Conservation (phyloP, 139 green algal species). For the Diplosphaera chodatii region DNA sequence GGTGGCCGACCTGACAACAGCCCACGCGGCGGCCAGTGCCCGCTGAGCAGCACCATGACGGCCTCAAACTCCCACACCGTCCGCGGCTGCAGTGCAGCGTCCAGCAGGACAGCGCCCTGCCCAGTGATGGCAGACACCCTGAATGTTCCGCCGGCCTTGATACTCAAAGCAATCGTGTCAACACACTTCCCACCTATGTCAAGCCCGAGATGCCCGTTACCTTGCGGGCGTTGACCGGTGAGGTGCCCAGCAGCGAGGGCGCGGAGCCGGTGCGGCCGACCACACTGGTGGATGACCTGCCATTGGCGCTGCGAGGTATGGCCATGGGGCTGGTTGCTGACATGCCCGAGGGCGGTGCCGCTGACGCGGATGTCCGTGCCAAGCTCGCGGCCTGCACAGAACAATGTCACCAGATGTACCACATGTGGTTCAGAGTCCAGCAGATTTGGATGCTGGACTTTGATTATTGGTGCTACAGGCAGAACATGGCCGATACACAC, state of each 20-base stretch:
- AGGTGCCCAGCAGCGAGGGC: background rate
- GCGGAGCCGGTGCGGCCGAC: background rate
- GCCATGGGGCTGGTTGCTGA: background rate
- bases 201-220: too few relatives aligned
- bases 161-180: too few relatives aligned
- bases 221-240: background rate
- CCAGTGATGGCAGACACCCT: too few relatives aligned
- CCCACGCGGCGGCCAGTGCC: slow-evolving; percentile 69
- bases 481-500: too few relatives aligned
- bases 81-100: slow-evolving; percentile 20
- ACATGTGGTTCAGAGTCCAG: too few relatives aligned
- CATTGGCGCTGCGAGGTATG: background rate
- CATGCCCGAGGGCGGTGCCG: background rate
- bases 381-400: too few relatives aligned
- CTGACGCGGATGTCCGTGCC: too few relatives aligned
- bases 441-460: too few relatives aligned
- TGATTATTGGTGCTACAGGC: too few relatives aligned
- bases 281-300: background rate
- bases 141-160: too few relatives aligned
- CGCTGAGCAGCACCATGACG: slow-evolving; percentile 59
- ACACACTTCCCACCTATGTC: too few relatives aligned
- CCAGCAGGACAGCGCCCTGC: slow-evolving; percentile 51
- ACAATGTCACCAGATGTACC: too few relatives aligned
- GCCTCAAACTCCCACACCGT: slow-evolving; percentile 56
- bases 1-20: slow-evolving; percentile 54